These are phyloP conservation scores for Malassezia globosa DNA, from an alignment of 1,284 basidiomycete genomes.

Conservation along the genomic window DNA sequence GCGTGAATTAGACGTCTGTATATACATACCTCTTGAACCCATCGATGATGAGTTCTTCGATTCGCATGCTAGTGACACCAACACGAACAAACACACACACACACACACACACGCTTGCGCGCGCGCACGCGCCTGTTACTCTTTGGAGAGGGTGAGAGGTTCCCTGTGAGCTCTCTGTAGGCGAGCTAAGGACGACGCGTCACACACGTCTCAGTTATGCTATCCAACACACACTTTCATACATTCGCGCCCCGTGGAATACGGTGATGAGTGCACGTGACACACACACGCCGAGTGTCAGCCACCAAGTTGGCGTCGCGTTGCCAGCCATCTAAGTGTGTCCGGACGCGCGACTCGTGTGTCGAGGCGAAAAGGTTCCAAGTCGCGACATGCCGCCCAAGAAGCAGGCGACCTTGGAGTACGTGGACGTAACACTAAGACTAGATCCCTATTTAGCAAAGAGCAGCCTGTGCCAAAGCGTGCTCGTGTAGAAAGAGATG, in stretches of 20 bases:
- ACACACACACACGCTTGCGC: no score
- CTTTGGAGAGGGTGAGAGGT: not conserved
- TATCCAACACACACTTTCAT: no score
- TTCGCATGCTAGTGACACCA: conserved; percentile 48
- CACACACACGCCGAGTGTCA: not conserved
- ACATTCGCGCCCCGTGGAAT: no score
- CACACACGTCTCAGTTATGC: no score
- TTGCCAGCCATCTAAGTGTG: not conserved
- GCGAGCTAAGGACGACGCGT: no score
- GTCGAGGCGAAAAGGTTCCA: not conserved
- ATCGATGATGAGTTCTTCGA: conserved; percentile 50
- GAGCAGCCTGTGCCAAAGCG: not conserved
- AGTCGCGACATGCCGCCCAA: not conserved
- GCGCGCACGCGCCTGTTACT: no score
- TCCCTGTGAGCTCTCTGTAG: not conserved
- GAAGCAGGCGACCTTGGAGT: conserved; percentile 10
- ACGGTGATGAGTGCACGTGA: not conserved
- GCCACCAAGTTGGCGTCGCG: not conserved
- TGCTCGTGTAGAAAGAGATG: not conserved
- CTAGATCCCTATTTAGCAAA: conserved; percentile 1
- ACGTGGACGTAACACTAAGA: conserved; percentile 1
- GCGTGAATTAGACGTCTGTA: conserved; percentile 5
- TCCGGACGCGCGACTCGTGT: not conserved
- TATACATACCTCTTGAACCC: conserved; percentile 50
- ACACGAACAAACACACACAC: no score